Evolutionary conservation across 352 stramenopile genomes (phyloP), one percentile per base, ranked within the genome.

Genomic region (Globisporangium barbulae): DNA sequence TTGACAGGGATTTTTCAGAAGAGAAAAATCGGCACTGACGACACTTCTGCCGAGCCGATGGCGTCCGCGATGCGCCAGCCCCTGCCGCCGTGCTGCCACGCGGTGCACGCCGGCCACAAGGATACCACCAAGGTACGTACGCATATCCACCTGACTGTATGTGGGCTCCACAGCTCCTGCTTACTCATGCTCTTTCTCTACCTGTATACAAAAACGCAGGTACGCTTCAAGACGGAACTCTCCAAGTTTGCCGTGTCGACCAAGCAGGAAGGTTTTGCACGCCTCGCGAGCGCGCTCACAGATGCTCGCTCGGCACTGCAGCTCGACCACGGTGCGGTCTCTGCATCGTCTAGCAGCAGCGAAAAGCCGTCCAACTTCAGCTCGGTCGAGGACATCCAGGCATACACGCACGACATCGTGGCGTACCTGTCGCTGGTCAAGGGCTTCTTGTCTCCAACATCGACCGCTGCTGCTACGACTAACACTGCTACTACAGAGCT

Each of bases 391-490:
- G 58, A 72, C 25, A 69, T 81, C 31, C 56, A 76, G 12, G 30
- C 30, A 13, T 83, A 85, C 59, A 48, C 75, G n/a, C 45, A 72
- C 52, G 53, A 63, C 28, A 42, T 88, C 35, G 50, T 28, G 17
- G 37, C 73, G 53, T 91, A 91, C 55, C 35, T 89, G 62, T 72
- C 82, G 37, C 70, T 91, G 2, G 69, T 91, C 52, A 74, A 83
- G 56, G 82, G 82, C 5, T 91, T 89, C 70, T 67, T 28, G 5
- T 31, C 54, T 28, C 53, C 65, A 15, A 53, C 56, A 1, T 35
- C 58, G n/a, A 45, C 68, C 13, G 52, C 61, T n/a, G 48, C 39
- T 7, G 45, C 44, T 7, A 21, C 33, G 2, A 21, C 41, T 48
- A 48, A 8, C 48, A 55, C 4, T 45, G 47, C 25, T 12, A 7